Conservation (phyloP, 2,329 filamentous ascomycete species). For the Epichloe gansuensis region DNA sequence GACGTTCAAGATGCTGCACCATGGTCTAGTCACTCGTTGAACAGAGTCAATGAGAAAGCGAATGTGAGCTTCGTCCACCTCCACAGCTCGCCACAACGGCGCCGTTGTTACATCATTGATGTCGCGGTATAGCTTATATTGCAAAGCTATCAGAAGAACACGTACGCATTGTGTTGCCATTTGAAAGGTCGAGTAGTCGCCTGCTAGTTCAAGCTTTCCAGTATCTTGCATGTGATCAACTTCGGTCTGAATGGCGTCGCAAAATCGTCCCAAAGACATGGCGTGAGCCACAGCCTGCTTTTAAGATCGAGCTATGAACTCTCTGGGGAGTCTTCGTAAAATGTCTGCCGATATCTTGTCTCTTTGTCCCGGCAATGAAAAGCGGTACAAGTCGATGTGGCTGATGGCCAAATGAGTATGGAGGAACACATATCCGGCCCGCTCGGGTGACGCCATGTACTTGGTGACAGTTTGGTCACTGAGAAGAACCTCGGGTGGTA, state of each 20-base stretch:
- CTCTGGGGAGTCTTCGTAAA: constrained; percentile 20
- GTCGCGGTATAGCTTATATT: constrained; percentile 23
- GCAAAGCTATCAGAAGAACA: constrained; percentile 22
- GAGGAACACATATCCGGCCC: constrained; percentile 24
- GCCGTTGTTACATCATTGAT: constrained; percentile 23
- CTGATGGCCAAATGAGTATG: constrained; percentile 23
- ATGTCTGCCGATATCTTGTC: constrained; percentile 21
- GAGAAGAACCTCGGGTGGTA: constrained; percentile 21
- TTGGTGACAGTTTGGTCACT: constrained; percentile 21
- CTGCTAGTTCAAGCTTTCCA: constrained; percentile 15
- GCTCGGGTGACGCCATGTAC: constrained; percentile 19
- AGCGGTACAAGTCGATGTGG: constrained; percentile 28
- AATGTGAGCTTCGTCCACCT: constrained; percentile 20
- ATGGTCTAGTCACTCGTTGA: constrained; percentile 21
- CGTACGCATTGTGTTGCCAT: constrained; percentile 18
- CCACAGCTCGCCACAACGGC: constrained; percentile 21
- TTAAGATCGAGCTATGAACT: constrained; percentile 24
- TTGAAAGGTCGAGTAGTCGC: constrained; percentile 20
- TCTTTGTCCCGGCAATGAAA: constrained; percentile 23
- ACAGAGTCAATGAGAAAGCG: constrained; percentile 20
- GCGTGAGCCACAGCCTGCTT: constrained; percentile 28
- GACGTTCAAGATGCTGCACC: constrained; percentile 17
- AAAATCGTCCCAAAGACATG: constrained; percentile 24
- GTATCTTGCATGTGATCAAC: constrained; percentile 14
- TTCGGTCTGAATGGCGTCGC: constrained; percentile 20